These are phyloP conservation scores for Tricholomella constricta DNA, from an alignment of 768 basidiomycete species.

Conservation along the genomic window DNA sequence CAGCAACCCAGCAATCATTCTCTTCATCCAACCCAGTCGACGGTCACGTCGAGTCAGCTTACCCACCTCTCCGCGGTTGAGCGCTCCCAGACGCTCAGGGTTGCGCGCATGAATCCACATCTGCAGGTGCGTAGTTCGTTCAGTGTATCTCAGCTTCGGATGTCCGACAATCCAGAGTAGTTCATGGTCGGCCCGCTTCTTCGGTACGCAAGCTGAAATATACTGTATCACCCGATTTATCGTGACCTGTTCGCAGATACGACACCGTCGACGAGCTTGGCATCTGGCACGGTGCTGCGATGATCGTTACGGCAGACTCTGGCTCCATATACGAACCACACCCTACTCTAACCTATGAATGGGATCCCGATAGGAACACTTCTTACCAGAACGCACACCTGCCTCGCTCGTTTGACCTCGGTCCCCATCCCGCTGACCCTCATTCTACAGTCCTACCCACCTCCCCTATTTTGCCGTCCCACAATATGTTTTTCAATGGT, in stretches of 20 bases:
- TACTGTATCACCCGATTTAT: not conserved
- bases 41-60: constrained; percentile 41
- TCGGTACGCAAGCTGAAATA: constrained; percentile 32
- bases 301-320: constrained; percentile 86
- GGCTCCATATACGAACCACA: constrained; percentile 78
- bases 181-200: constrained; percentile 92
- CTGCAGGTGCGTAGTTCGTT: constrained; percentile 50
- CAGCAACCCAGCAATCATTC: constrained; percentile 18
- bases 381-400: constrained; percentile 12
- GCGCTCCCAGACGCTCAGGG: constrained; percentile 57
- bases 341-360: constrained; percentile 68
- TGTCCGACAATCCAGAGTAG: constrained; percentile 28
- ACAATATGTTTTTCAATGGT: constrained; percentile 17
- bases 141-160: not conserved
- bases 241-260: constrained; percentile 49
- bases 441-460: constrained; percentile 47
- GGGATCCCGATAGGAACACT: constrained; percentile 59
- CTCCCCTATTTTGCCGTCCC: constrained; percentile 15
- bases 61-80: constrained; percentile 62
- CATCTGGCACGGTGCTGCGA: constrained; percentile 85
- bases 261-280: constrained; percentile 81
- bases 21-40: constrained; percentile 25
- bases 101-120: constrained; percentile 76
- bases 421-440: constrained; percentile 77
- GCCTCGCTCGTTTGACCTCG: constrained; percentile 53